phyloP scores from a whole-genome alignment of 768 basidiomycete species.

The Phanerochaete sordida region DNA sequence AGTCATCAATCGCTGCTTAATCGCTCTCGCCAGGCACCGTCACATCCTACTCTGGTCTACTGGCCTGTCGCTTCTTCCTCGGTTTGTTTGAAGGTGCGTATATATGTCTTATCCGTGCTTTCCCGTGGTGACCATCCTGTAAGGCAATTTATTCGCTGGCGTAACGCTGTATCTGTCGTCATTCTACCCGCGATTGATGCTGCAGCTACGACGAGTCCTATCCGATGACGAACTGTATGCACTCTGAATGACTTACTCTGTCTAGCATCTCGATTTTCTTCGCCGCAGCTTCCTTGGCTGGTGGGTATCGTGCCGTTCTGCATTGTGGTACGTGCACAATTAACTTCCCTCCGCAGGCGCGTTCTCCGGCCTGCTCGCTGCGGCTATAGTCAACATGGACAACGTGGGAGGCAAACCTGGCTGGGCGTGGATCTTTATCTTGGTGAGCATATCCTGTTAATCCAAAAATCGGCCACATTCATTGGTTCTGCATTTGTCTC shows the following conservation, averaged over 20 bases:
- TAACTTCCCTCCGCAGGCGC: constrained; percentile 21
- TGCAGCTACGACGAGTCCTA: constrained; percentile 28
- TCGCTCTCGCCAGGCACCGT: constrained; percentile 1
- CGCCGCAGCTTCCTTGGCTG: constrained; percentile 39
- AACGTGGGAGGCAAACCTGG: constrained; percentile 48
- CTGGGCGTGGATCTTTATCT: constrained; percentile 69
- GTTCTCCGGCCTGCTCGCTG: constrained; percentile 59
- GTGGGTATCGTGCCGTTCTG: constrained; percentile 35
- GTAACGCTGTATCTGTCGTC: constrained; percentile 22
- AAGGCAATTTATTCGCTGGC: constrained; percentile 8
- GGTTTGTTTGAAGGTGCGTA: constrained; percentile 10
- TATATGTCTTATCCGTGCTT: no score
- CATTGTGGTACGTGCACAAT: neutral
- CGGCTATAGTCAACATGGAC: constrained; percentile 56
- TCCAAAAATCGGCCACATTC: neutral
- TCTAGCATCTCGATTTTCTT: constrained; percentile 35
- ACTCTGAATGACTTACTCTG: constrained; percentile 45
- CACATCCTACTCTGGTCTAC: constrained; percentile 4
- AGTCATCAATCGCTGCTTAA: neutral
- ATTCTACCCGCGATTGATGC: constrained; percentile 25
- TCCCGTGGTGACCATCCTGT: no score
- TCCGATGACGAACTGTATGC: constrained; percentile 41
- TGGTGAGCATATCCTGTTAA: constrained; percentile 31
- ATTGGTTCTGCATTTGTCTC: neutral
- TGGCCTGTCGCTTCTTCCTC: constrained; percentile 12